phyloP scores from a whole-genome alignment of 805 yeast species.

The Tetrapisispora arboricola region DNA sequence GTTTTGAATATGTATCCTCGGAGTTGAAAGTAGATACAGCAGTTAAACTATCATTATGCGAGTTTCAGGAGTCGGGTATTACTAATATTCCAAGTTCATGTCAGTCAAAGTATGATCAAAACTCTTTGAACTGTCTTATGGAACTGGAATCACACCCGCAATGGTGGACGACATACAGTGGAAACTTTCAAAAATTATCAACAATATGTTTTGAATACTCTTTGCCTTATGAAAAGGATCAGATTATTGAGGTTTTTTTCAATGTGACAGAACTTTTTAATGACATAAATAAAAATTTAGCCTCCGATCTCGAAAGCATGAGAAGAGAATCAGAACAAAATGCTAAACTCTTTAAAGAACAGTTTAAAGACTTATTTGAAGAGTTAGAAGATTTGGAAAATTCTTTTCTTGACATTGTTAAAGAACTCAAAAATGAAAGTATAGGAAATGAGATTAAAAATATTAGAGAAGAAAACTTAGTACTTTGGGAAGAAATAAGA shows the following conservation, averaged over 20 bases:
- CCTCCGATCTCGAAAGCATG: constrained; percentile 5
- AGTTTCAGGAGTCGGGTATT: constrained; percentile 39
- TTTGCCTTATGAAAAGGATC: constrained; percentile 43
- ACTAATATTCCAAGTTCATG: constrained; percentile 19
- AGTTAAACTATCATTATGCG: constrained; percentile 42
- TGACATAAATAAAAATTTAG: constrained; percentile 11
- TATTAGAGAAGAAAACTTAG: constrained; percentile 7
- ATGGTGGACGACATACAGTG: constrained; percentile 69
- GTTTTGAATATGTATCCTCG: constrained; percentile 32
- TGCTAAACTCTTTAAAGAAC: constrained; percentile 4
- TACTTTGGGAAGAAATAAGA: constrained; percentile 2
- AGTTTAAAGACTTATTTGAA: constrained; percentile 2
- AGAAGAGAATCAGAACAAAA: constrained; percentile 6
- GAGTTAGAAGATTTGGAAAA: constrained; percentile 7
- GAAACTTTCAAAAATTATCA: constrained; percentile 46
- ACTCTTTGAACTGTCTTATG: constrained; percentile 31
- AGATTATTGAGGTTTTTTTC: constrained; percentile 35
- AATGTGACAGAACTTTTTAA: constrained; percentile 36
- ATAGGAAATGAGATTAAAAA: constrained; percentile 2
- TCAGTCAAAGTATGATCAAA: constrained; percentile 4
- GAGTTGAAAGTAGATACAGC: constrained; percentile 33
- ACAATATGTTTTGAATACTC: constrained; percentile 45
- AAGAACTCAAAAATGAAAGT: constrained; percentile 2
- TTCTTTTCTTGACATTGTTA: constrained; percentile 3
- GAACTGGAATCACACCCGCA: constrained; percentile 38